Conservation (phyloP, 768 basidiomycete genomes). For the Suillus brevipes region DNA sequence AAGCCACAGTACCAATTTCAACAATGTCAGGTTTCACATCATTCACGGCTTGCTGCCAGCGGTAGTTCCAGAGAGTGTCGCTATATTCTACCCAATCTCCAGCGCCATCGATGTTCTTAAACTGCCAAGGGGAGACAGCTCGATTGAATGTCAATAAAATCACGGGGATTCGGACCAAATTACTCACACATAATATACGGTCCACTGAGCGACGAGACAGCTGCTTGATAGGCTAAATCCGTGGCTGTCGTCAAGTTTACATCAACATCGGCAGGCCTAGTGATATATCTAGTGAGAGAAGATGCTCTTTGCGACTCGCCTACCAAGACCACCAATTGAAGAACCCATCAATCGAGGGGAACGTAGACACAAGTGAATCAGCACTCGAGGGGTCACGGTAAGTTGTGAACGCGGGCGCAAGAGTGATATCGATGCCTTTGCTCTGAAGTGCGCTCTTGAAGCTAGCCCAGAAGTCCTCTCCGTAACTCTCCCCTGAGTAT, state of each 20-base stretch:
- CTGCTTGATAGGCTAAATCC: conserved; percentile 29
- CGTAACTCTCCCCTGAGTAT: conserved; percentile 38
- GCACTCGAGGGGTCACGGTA: conserved; percentile 26
- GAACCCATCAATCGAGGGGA: conserved; percentile 30
- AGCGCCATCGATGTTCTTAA: conserved; percentile 19
- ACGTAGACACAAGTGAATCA: conserved; percentile 20
- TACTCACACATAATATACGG: conserved; percentile 32
- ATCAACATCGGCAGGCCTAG: conserved; percentile 23
- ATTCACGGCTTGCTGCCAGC: conserved; percentile 28
- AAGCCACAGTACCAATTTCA: conserved; percentile 22
- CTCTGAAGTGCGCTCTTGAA: conserved; percentile 13
- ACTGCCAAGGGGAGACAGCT: conserved; percentile 27
- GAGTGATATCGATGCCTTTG: conserved; percentile 30
- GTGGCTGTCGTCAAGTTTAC: conserved; percentile 24
- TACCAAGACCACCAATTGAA: conserved; percentile 39
- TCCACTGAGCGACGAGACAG: conserved; percentile 19
- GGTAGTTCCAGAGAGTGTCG: conserved; percentile 29
- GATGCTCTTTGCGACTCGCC: conserved; percentile 4
- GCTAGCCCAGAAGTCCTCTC: conserved; percentile 25
- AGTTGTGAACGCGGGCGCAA: conserved; percentile 33
- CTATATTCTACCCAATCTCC: conserved; percentile 25
- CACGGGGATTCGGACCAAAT: background rate
- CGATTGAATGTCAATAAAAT: background rate
- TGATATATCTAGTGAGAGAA: conserved; percentile 7
- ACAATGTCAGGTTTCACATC: conserved; percentile 27